Evolutionary conservation across 2,329 filamentous ascomycete genomes (phyloP).

Genomic region (Hypomyces perniciosus): DNA sequence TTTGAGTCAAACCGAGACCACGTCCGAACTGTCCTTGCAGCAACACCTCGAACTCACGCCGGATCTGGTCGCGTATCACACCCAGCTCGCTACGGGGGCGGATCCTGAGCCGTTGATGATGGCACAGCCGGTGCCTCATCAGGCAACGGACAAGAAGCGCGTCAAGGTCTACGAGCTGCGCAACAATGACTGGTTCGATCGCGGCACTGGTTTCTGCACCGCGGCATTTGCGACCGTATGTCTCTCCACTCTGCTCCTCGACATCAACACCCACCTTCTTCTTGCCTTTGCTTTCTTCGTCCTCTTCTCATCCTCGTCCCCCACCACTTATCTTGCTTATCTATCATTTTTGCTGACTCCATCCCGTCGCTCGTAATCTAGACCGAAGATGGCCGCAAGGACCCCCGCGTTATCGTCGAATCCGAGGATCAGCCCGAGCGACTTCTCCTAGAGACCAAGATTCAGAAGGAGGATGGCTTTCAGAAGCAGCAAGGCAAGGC

Average conservation of each 20-base stretch:
- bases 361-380: constrained; percentile 21
- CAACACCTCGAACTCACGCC: constrained; percentile 54
- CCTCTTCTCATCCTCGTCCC: neutral
- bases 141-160: constrained; percentile 62
- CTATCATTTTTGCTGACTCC: neutral
- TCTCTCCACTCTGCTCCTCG: constrained; percentile 14
- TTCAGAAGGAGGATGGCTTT: constrained; percentile 90
- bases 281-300: neutral
- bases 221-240: constrained; percentile 69
- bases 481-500: constrained; percentile 90
- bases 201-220: constrained; percentile 91
- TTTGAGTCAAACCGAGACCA: constrained; percentile 43
- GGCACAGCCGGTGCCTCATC: constrained; percentile 66
- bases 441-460: constrained; percentile 79
- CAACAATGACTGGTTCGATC: constrained; percentile 98
- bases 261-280: neutral
- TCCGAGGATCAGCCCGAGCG: constrained; percentile 87
- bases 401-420: constrained; percentile 82
- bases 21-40: constrained; percentile 51
- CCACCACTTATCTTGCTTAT: neutral
- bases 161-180: constrained; percentile 99
- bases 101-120: constrained; percentile 60
- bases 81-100: constrained; percentile 44
- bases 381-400: constrained; percentile 61
- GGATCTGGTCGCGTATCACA: constrained; percentile 45